Evolutionary conservation across 225 moss, liverwort and hornwort genomes (phyloP), one percentile per base, ranked within the genome.

Genomic region (Sphagnum tenellum): DNA sequence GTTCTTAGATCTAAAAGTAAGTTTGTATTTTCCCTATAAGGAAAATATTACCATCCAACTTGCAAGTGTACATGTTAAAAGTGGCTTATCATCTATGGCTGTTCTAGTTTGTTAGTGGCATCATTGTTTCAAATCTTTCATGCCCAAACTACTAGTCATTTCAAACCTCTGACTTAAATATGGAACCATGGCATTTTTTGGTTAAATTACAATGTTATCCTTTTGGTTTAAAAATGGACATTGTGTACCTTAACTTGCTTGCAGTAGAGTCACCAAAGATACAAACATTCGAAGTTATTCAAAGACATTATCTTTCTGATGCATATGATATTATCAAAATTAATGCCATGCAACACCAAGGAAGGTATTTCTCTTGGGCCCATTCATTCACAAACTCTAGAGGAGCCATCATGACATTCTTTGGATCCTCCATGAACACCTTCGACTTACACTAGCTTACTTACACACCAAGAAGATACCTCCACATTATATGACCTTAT

Each of bases 381-480:
- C 73, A 84, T 93, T 64, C 82, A n/a, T n/a, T n/a, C n/a, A n/a
- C n/a, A n/a, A n/a, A n/a, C n/a, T n/a, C 86, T 51, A 86, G 78
- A 75, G 76, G 9, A 61, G 93, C 84, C 45, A 88, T 79, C 48
- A 72, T 68, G 65, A 93, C 53, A 66, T 93, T 83, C 72, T 98
- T 98, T 5, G 86, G 79, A 57, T 86, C 80, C 47, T 75, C 87
- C 48, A 98, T 45, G 71, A 75, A 89, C 52, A 98, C 87, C 85
- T 98, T 93, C 64, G 84, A 67, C 87, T 89, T 98, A 79, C 98
- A 98, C 98, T 93, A 98, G 83, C 93, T 98, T 60, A 93, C n/a
- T n/a, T n/a, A n/a, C n/a, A n/a, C n/a, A n/a, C n/a, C n/a, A n/a
- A n/a, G n/a, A n/a, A n/a, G n/a, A n/a, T n/a, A n/a, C n/a, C n/a